Percentiles rank a stretch among this genome's conserved stretches.
phyloP scores from a whole-genome alignment of 2,329 filamentous ascomycete genomes.

The Pseudocercospora macadamiae region DNA sequence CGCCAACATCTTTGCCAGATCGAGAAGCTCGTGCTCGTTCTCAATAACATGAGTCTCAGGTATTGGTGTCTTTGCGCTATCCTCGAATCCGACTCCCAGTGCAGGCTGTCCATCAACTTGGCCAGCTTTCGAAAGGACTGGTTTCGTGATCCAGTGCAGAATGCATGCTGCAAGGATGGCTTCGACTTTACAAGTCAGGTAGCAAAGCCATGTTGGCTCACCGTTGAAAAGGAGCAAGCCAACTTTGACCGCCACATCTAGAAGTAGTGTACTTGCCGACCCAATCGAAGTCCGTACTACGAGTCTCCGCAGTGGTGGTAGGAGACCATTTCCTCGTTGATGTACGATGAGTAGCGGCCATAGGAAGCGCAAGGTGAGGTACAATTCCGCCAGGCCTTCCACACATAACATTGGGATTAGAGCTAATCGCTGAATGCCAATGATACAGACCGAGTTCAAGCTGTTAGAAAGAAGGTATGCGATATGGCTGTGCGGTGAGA shows the following conservation, averaged over 20 bases:
- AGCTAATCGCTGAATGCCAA: slow-evolving; percentile 10
- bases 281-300: slow-evolving; percentile 14
- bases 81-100: neutral
- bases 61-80: no score
- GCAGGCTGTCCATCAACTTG: neutral
- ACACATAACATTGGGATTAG: slow-evolving; percentile 8
- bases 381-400: slow-evolving; percentile 9
- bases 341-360: slow-evolving; percentile 11
- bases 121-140: neutral
- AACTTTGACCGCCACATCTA: slow-evolving; percentile 6
- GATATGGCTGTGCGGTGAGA: neutral
- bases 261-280: slow-evolving; percentile 5
- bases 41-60: no score
- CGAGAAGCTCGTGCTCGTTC: neutral
- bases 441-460: slow-evolving; percentile 5
- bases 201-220: slow-evolving; percentile 19
- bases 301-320: slow-evolving; percentile 7
- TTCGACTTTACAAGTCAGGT: slow-evolving; percentile 17
- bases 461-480: neutral
- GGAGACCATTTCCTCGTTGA: slow-evolving; percentile 10
- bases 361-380: slow-evolving; percentile 15
- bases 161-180: slow-evolving; percentile 13
- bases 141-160: slow-evolving; percentile 21
- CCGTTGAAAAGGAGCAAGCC: slow-evolving; percentile 14
- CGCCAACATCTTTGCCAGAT: neutral